Evolutionary conservation across 2,329 filamentous ascomycete genomes (phyloP).

Genomic region (Monilinia fructigena): DNA sequence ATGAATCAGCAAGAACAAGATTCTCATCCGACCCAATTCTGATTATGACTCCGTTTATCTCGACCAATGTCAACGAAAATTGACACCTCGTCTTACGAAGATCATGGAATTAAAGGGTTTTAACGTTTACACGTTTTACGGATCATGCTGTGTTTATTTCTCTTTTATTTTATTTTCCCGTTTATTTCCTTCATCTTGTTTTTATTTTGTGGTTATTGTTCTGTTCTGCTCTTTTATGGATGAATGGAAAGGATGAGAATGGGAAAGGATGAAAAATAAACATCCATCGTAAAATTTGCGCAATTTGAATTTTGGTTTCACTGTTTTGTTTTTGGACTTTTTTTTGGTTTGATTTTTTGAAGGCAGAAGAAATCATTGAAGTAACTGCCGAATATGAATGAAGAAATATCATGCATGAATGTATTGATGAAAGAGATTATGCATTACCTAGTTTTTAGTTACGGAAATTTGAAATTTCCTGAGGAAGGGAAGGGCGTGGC

Average conservation of each 20-base stretch:
- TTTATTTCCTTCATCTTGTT: background rate
- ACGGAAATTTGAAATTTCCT: background rate
- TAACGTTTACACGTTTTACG: constrained; percentile 25
- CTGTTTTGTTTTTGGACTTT: background rate
- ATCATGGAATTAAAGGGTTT: constrained; percentile 32
- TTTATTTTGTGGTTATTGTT: background rate
- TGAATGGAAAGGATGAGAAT: background rate
- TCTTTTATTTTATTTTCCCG: constrained; percentile 21
- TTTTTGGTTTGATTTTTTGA: constrained; percentile 20
- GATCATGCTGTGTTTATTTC: constrained; percentile 22
- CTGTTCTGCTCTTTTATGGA: background rate
- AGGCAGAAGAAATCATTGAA: constrained; percentile 25
- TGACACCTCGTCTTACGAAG: constrained; percentile 33
- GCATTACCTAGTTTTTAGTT: constrained; percentile 5
- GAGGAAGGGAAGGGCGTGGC: background rate
- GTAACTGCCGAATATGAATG: constrained; percentile 17
- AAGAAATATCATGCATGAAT: background rate
- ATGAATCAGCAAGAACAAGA: background rate
- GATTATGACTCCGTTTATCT: background rate
- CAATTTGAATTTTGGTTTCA: background rate
- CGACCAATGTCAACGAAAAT: background rate
- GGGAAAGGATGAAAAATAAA: background rate
- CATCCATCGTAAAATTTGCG: background rate
- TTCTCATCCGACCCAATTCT: background rate
- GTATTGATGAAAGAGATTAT: background rate